Evolutionary conservation across 2,329 filamentous ascomycete genomes (phyloP).

Genomic region (Calonectria pseudoturangicola): DNA sequence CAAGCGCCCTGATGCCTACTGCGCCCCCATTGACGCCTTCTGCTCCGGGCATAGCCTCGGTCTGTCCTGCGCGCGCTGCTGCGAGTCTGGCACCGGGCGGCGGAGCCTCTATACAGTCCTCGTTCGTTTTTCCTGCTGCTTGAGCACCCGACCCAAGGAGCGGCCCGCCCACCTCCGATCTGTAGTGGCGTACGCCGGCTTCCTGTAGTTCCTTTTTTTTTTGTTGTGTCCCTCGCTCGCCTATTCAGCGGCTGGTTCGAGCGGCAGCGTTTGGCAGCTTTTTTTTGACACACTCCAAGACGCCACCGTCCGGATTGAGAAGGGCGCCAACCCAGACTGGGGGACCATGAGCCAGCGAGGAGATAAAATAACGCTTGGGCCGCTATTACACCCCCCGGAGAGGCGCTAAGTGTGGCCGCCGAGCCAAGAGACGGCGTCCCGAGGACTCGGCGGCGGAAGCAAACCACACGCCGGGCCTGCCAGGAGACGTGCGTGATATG

Average conservation of each 20-base stretch:
- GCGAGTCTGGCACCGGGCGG: slow-evolving; percentile 19
- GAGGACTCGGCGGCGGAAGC: slow-evolving; percentile 14
- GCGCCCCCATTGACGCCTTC: slow-evolving; percentile 6
- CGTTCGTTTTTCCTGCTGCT: slow-evolving; percentile 1
- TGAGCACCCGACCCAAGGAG: slow-evolving; percentile 29
- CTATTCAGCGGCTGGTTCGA: background rate
- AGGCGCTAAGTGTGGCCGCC: slow-evolving; percentile 23
- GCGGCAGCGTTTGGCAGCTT: slow-evolving; percentile 7
- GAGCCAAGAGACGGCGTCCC: slow-evolving; percentile 16
- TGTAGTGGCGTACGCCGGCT: slow-evolving; percentile 30
- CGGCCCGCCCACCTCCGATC: slow-evolving; percentile 37
- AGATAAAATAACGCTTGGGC: slow-evolving; percentile 17
- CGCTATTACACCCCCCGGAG: slow-evolving; percentile 2
- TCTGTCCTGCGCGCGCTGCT: slow-evolving; percentile 10
- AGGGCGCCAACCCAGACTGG: background rate
- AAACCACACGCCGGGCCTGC: slow-evolving; percentile 8
- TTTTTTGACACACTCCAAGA: slow-evolving; percentile 3
- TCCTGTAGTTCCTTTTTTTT: slow-evolving; percentile 1
- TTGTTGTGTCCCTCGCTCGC: too few relatives aligned
- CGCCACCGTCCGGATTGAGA: slow-evolving; percentile 24
- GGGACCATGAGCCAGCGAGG: background rate
- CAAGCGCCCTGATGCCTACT: background rate
- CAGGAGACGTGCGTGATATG: slow-evolving; percentile 17
- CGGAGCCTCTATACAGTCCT: slow-evolving; percentile 26
- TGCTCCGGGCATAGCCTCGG: slow-evolving; percentile 23